These are phyloP conservation scores for Ogataea methanolica DNA, from an alignment of 805 yeast species.

Conservation along the genomic window DNA sequence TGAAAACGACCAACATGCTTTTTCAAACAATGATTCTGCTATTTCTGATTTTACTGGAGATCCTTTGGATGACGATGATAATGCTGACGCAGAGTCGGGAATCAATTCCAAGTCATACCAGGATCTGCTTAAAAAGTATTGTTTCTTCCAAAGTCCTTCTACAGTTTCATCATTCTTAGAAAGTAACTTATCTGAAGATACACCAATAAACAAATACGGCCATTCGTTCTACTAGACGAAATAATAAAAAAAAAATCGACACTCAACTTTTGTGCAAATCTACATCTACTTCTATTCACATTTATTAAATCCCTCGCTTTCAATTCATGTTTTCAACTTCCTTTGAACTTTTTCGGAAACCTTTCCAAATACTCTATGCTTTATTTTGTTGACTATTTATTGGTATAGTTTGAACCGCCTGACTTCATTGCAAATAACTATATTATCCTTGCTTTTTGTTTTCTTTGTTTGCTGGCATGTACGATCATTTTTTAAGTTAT, in stretches of 20 bases:
- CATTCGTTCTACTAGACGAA: conserved; percentile 18
- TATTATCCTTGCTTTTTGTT: neutral
- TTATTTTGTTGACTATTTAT: too few relatives aligned
- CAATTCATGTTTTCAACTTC: too few relatives aligned
- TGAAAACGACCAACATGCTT: neutral
- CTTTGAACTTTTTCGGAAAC: too few relatives aligned
- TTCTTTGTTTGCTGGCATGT: neutral
- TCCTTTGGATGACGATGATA: neutral
- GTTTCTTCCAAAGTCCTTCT: conserved; percentile 46
- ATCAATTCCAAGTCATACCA: conserved; percentile 51
- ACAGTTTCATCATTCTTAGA: conserved; percentile 30
- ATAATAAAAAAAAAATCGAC: neutral
- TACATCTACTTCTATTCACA: too few relatives aligned
- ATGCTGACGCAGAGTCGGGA: conserved; percentile 2
- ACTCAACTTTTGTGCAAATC: too few relatives aligned
- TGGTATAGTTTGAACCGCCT: too few relatives aligned
- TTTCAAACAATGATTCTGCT: neutral
- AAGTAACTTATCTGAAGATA: conserved; percentile 11
- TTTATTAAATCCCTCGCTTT: too few relatives aligned
- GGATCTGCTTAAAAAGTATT: conserved; percentile 53
- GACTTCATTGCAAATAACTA: too few relatives aligned
- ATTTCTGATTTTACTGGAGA: neutral
- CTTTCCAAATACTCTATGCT: too few relatives aligned
- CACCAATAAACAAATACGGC: conserved; percentile 14
- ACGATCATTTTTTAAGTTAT: too few relatives aligned